phyloP scores from a whole-genome alignment of 768 basidiomycete species.

The Phlebiopsis gigantea region DNA sequence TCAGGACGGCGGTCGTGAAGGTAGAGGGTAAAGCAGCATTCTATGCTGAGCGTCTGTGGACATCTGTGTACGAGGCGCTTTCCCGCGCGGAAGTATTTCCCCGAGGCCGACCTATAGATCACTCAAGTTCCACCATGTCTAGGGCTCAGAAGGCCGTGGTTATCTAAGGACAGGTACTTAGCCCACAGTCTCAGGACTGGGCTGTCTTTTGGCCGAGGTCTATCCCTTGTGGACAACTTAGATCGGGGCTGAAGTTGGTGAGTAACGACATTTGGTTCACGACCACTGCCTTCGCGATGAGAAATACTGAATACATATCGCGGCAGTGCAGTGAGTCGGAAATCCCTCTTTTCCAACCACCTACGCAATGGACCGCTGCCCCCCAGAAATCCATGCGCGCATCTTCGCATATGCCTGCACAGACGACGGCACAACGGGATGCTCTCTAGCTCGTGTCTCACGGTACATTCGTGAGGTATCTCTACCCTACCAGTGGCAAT shows the following conservation, averaged over 20 bases:
- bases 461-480: constrained; percentile 13
- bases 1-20: neutral
- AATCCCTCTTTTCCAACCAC: neutral
- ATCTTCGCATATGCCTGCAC: constrained; percentile 16
- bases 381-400: constrained; percentile 14
- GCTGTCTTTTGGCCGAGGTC: too few species aligned
- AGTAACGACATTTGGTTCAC: too few species aligned
- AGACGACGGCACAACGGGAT: constrained; percentile 12
- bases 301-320: too few species aligned
- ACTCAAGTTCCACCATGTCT: neutral
- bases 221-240: too few species aligned
- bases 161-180: neutral
- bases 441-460: constrained; percentile 15
- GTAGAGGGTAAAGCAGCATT: neutral
- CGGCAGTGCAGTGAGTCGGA: too few species aligned
- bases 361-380: constrained; percentile 6
- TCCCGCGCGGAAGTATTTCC: neutral
- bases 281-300: too few species aligned
- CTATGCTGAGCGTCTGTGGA: neutral
- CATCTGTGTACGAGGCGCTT: neutral
- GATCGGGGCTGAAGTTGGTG: too few species aligned
- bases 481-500: constrained; percentile 13
- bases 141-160: neutral
- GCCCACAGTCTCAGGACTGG: too few species aligned
- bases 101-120: neutral